A percentile compares a stretch with the other conserved stretches of the same genome.
These are phyloP conservation scores for Elongisporangium anandrum DNA, from an alignment of 352 stramenopile genomes.

Conservation along the genomic window DNA sequence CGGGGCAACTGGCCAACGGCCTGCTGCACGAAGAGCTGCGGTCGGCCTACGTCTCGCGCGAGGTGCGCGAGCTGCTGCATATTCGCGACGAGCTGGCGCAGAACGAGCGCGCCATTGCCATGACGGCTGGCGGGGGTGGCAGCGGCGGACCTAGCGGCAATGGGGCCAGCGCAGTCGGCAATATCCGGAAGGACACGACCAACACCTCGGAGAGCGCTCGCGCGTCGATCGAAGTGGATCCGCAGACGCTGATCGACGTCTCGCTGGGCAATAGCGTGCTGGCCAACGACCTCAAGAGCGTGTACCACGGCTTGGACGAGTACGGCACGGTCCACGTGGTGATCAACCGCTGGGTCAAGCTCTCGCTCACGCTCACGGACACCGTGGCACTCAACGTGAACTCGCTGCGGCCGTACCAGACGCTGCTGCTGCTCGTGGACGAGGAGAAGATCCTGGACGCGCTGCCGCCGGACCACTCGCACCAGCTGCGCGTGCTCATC, in stretches of 20 bases:
- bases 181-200: constrained; percentile 19
- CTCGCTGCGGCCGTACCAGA: constrained; percentile 79
- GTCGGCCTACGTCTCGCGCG: constrained; percentile 68
- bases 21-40: constrained; percentile 81
- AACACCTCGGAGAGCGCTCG: constrained; percentile 16
- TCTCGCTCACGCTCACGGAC: constrained; percentile 79
- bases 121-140: constrained; percentile 3
- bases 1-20: constrained; percentile 71
- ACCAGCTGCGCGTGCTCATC: constrained; percentile 69
- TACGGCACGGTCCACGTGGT: constrained; percentile 70
- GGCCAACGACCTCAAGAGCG: constrained; percentile 80
- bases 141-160: constrained; percentile 16
- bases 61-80: constrained; percentile 76
- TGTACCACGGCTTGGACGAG: constrained; percentile 82
- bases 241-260: constrained; percentile 82
- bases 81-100: constrained; percentile 76
- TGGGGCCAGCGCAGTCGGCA: constrained; percentile 17
- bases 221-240: constrained; percentile 54
- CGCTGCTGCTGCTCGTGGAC: constrained; percentile 64
- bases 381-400: constrained; percentile 50
- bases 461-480: constrained; percentile 71
- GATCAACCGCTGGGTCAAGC: constrained; percentile 83
- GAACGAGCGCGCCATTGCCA: constrained; percentile 38
- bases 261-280: constrained; percentile 71
- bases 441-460: constrained; percentile 59